Evolutionary conservation across 2,329 filamentous ascomycete species (phyloP).

Genomic region (Fusarium sp.): DNA sequence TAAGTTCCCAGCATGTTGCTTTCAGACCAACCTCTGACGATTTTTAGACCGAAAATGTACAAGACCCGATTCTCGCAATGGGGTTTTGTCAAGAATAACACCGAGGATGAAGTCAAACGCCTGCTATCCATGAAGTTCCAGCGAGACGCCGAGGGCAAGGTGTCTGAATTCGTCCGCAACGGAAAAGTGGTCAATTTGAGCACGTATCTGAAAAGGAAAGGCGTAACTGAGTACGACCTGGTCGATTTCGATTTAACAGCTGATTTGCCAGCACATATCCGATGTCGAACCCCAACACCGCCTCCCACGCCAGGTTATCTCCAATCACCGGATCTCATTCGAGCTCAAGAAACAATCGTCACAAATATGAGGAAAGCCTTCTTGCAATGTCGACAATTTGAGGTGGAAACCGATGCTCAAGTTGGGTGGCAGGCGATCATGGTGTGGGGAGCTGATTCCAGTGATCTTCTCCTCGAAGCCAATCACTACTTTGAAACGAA

Average conservation of each 20-base stretch:
- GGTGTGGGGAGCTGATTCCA: constrained; percentile 59
- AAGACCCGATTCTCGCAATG: constrained; percentile 67
- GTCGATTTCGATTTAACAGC: constrained; percentile 59
- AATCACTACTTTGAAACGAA: constrained; percentile 57
- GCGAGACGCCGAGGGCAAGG: constrained; percentile 64
- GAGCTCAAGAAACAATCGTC: constrained; percentile 59
- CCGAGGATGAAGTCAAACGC: constrained; percentile 64
- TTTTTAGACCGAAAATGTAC: constrained; percentile 64
- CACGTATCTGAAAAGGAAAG: constrained; percentile 65
- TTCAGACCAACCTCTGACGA: constrained; percentile 22
- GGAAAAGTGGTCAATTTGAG: constrained; percentile 64
- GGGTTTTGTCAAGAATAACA: constrained; percentile 68
- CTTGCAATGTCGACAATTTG: constrained; percentile 58
- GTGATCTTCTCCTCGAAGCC: constrained; percentile 58
- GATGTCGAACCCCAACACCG: constrained; percentile 60
- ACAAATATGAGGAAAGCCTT: constrained; percentile 60
- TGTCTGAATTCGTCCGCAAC: constrained; percentile 65
- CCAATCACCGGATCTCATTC: constrained; percentile 57
- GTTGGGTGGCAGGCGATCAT: constrained; percentile 57
- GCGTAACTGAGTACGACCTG: constrained; percentile 65
- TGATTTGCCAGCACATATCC: constrained; percentile 58
- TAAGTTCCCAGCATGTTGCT: constrained; percentile 46
- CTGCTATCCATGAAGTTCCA: constrained; percentile 65
- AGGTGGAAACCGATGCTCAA: constrained; percentile 54
- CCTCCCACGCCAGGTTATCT: constrained; percentile 57